Evolutionary conservation across 2,329 filamentous ascomycete species (phyloP).

Genomic region (Eutypa lata): DNA sequence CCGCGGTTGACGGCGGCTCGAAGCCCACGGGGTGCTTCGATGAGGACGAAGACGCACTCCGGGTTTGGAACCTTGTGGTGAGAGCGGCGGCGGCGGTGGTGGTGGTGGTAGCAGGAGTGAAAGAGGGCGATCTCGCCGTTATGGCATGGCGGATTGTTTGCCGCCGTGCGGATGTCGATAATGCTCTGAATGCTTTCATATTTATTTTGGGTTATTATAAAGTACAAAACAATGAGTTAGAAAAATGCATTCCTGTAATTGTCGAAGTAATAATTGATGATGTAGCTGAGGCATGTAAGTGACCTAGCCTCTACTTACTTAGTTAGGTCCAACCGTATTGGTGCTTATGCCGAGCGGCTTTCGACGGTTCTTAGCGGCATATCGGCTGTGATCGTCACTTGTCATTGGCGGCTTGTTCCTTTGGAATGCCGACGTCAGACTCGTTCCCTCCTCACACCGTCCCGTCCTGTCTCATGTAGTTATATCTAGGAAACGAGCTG

Average conservation of each 20-base stretch:
- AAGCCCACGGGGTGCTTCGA: conserved; percentile 62
- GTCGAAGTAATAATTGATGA: neutral
- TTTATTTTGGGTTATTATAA: conserved; percentile 14
- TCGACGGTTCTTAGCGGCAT: conserved; percentile 21
- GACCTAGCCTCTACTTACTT: conserved; percentile 1
- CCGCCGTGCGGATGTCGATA: conserved; percentile 29
- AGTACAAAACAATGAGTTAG: conserved; percentile 3
- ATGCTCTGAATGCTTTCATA: conserved; percentile 34
- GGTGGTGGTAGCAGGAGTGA: conserved; percentile 27
- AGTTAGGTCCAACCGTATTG: neutral
- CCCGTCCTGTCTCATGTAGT: conserved; percentile 18
- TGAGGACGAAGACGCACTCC: conserved; percentile 49
- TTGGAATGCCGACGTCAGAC: conserved; percentile 15
- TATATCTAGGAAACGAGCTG: conserved; percentile 5
- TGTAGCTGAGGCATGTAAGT: too few relatives aligned
- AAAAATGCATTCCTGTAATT: conserved; percentile 10
- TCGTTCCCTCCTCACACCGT: conserved; percentile 6
- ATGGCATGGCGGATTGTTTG: conserved; percentile 7
- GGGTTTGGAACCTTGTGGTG: conserved; percentile 36
- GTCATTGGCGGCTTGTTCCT: neutral
- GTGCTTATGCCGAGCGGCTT: conserved; percentile 15
- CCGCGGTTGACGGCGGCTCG: conserved; percentile 64
- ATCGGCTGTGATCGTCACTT: conserved; percentile 39
- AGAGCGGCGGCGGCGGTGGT: conserved; percentile 22
- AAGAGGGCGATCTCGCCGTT: conserved; percentile 4